Evolutionary conservation across 257 asterid species (phyloP).

Genomic region (Scutellaria barbata): DNA sequence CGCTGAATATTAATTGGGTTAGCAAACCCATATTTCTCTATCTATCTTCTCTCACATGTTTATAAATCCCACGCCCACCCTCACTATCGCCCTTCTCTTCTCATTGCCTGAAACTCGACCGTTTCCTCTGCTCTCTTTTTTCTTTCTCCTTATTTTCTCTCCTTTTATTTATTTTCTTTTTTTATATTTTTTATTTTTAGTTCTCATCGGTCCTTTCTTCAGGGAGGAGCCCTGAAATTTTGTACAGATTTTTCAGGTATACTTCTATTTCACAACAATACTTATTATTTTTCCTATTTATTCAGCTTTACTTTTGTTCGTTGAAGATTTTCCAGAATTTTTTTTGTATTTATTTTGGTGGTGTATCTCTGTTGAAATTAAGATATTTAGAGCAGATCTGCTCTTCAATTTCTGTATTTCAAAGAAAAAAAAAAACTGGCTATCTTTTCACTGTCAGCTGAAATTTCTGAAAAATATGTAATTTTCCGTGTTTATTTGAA

Average conservation of each 20-base stretch:
- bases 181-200: not conserved
- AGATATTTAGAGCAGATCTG: constrained; percentile 16
- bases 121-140: constrained; percentile 28
- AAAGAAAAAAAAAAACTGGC: too few relatives aligned
- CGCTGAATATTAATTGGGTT: constrained; percentile 31
- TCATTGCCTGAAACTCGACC: constrained; percentile 40
- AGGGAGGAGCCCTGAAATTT: constrained; percentile 22
- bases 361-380: not conserved
- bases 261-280: not conserved
- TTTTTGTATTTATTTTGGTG: too few relatives aligned
- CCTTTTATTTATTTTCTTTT: not conserved
- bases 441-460: too few relatives aligned
- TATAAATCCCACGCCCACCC: constrained; percentile 39
- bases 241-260: constrained; percentile 65
- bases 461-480: too few relatives aligned
- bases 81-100: not conserved
- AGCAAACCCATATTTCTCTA: not conserved
- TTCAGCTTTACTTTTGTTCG: too few relatives aligned
- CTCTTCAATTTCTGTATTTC: too few relatives aligned
- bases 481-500: too few relatives aligned
- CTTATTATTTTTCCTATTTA: not conserved
- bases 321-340: too few relatives aligned
- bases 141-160: constrained; percentile 17
- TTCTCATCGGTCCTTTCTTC: constrained; percentile 1
- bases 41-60: constrained; percentile 17